phyloP scores from a whole-genome alignment of 345 rosid genomes.

The Eucalyptus brandiana region DNA sequence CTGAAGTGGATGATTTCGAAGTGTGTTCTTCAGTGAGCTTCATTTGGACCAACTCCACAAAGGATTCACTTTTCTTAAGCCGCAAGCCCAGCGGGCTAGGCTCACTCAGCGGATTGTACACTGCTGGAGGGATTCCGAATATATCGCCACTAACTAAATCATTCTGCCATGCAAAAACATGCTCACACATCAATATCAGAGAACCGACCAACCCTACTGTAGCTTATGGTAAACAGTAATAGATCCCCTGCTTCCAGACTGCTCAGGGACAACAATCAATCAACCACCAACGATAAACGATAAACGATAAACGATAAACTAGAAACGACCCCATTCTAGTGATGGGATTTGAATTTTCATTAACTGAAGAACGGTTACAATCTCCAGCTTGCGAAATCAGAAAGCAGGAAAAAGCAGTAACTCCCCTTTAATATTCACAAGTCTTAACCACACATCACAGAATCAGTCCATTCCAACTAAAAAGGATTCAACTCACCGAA shows the following conservation, averaged over 20 bases:
- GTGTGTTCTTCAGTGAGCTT: conserved; percentile 34
- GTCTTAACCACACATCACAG: background rate
- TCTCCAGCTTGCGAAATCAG: background rate
- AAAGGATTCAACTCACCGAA: background rate
- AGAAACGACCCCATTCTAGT: background rate
- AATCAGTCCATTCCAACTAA: background rate
- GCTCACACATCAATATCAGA: background rate
- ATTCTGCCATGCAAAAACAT: background rate
- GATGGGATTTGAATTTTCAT: background rate
- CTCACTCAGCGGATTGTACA: conserved; percentile 38
- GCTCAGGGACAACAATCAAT: background rate
- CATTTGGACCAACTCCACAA: conserved; percentile 56
- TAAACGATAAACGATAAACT: background rate
- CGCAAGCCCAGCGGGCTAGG: conserved; percentile 62
- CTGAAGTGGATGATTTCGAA: background rate
- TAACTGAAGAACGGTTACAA: background rate
- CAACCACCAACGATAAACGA: background rate
- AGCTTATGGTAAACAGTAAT: background rate
- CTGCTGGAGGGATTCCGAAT: background rate
- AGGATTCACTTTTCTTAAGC: conserved; percentile 53
- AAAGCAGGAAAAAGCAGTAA: background rate
- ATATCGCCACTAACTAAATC: background rate
- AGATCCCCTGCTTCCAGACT: background rate
- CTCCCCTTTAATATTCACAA: background rate
- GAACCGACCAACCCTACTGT: background rate